Percentiles rank a stretch among this genome's conserved stretches.
Evolutionary conservation across 1,284 basidiomycete genomes (phyloP).

Genomic region (Hymenochaete sp.): DNA sequence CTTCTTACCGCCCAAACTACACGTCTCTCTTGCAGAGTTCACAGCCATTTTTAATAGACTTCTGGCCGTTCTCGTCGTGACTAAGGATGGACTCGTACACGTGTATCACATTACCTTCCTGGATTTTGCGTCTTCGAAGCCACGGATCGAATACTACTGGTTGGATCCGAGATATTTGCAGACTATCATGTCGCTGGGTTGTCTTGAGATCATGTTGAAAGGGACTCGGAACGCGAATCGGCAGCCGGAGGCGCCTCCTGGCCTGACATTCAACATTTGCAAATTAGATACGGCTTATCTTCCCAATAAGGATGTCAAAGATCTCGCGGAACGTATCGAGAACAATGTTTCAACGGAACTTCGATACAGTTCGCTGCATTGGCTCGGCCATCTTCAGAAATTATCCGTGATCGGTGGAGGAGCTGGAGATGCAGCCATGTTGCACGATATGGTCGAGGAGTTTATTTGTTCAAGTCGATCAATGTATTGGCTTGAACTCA

Average conservation of each 20-base stretch:
- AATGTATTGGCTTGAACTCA: slow-evolving; percentile 6
- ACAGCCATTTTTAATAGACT: too few species aligned
- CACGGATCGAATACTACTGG: slow-evolving; percentile 15
- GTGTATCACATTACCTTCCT: slow-evolving; percentile 14
- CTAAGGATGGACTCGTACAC: too few species aligned
- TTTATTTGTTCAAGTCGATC: too few species aligned
- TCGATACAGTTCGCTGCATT: slow-evolving; percentile 22
- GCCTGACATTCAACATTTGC: slow-evolving; percentile 33
- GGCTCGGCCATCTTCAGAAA: not conserved
- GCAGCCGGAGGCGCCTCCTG: too few species aligned
- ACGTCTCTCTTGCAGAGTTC: too few species aligned
- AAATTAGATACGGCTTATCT: slow-evolving; percentile 23
- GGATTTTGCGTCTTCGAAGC: slow-evolving; percentile 10
- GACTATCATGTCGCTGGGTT: slow-evolving; percentile 16
- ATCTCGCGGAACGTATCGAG: slow-evolving; percentile 18
- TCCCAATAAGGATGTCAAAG: slow-evolving; percentile 20
- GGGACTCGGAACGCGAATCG: too few species aligned
- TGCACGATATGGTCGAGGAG: too few species aligned
- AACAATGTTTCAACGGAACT: slow-evolving; percentile 19
- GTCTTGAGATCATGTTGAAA: slow-evolving; percentile 24
- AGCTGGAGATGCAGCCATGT: not conserved
- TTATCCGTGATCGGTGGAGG: not conserved
- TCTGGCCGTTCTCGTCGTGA: too few species aligned
- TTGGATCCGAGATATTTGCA: slow-evolving; percentile 19
- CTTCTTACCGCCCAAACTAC: not conserved